Evolutionary conservation across 2,329 filamentous ascomycete species (phyloP).

Genomic region (Sarocladium strictum): DNA sequence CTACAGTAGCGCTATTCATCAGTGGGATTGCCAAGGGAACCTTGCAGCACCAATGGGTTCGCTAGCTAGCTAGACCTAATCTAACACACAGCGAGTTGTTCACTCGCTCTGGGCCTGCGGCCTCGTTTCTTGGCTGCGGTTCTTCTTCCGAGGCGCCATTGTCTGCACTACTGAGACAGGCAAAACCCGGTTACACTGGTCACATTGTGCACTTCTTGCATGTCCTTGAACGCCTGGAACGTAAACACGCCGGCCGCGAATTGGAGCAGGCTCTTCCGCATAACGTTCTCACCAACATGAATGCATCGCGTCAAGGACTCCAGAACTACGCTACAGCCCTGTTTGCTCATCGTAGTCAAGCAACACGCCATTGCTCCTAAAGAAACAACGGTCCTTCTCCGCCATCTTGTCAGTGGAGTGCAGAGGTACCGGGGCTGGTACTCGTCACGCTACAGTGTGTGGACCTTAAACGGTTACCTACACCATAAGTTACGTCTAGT

Average conservation of each 20-base stretch:
- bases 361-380: not conserved
- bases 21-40: conserved; percentile 3
- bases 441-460: not conserved
- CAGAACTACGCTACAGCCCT: not conserved
- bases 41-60: conserved; percentile 2
- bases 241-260: too few relatives aligned
- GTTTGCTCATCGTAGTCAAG: not conserved
- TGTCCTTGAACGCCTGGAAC: too few relatives aligned
- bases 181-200: not conserved
- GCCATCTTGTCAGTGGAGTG: not conserved
- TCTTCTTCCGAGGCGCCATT: not conserved
- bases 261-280: too few relatives aligned
- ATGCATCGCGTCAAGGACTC: not conserved
- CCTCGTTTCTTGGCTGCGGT: not conserved
- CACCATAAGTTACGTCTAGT: too few relatives aligned
- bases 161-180: not conserved
- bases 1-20: conserved; percentile 5
- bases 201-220: not conserved
- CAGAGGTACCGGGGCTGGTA: not conserved
- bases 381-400: not conserved
- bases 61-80: not conserved
- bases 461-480: too few relatives aligned
- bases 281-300: not conserved
- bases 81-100: not conserved
- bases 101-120: not conserved